phyloP scores from a whole-genome alignment of 2,329 filamentous ascomycete genomes.

The Rachicladosporium sp. region DNA sequence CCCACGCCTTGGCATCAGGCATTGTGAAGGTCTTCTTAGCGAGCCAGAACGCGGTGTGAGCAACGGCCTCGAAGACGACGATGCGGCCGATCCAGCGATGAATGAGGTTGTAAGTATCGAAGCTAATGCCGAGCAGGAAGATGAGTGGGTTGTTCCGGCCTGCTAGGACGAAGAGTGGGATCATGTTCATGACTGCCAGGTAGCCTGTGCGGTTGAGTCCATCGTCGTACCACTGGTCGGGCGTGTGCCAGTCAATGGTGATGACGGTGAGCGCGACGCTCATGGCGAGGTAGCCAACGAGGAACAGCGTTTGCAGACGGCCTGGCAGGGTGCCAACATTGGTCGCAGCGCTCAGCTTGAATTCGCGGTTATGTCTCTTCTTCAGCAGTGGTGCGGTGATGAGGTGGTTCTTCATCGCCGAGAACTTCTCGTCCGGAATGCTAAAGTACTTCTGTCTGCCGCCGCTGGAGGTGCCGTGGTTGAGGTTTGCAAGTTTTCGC shows the following conservation, averaged over 20 bases:
- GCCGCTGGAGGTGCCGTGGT: constrained; percentile 49
- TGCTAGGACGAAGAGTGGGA: constrained; percentile 61
- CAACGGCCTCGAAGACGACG: constrained; percentile 55
- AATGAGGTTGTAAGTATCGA: constrained; percentile 71
- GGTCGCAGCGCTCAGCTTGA: constrained; percentile 37
- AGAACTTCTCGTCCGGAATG: constrained; percentile 40
- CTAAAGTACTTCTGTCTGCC: constrained; percentile 61
- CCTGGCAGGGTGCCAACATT: constrained; percentile 38
- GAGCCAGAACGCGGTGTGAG: constrained; percentile 50
- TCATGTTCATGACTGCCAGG: constrained; percentile 64
- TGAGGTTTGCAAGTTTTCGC: constrained; percentile 61
- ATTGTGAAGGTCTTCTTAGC: constrained; percentile 35
- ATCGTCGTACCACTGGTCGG: constrained; percentile 58
- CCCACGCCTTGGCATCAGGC: constrained; percentile 38
- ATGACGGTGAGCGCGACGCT: constrained; percentile 35
- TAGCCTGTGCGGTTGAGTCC: constrained; percentile 58
- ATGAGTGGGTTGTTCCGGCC: constrained; percentile 71
- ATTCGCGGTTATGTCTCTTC: constrained; percentile 39
- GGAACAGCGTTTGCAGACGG: constrained; percentile 36
- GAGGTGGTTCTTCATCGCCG: constrained; percentile 34
- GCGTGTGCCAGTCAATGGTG: constrained; percentile 43
- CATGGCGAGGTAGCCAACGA: constrained; percentile 36
- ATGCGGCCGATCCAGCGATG: constrained; percentile 73
- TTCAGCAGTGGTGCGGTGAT: constrained; percentile 36
- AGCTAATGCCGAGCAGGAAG: constrained; percentile 57